Base-by-base conservation (phyloP, 257 asterid species). In the Nicotiana tomentosiformis region DNA sequence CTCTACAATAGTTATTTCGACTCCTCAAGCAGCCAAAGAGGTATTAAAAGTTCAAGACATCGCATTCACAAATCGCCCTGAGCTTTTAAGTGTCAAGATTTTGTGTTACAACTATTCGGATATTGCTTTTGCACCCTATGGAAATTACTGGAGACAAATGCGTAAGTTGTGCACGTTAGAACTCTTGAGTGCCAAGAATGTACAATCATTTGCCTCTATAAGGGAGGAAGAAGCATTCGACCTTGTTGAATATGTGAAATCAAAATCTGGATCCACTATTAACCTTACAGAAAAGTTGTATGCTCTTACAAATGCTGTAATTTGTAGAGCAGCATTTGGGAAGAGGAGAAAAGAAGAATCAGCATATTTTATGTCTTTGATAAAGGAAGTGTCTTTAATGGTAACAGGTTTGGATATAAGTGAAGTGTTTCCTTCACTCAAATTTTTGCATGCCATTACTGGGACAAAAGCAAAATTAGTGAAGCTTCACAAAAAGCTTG, bases 381-480 rank as follows among this genome's bases (percentile, higher is more conserved):
- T 70, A 11, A 43, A 70, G 35, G 58, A 70, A 20, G 0, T 43
- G 4, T 70, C 78, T 2, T 70, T 43, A 11, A 70, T 70, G 78
- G 0, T 20, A 20, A 43, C 78, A 43, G 78, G 78, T 39, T 69
- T 69, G 32, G 77, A 69, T 55, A 39, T 39, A n/a, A 69, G 57
- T 39, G 77, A 69, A 20, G 77, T 69, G 57, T 69, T 69, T 69
- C 78, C 78, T 69, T 69, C 78, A 5, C 57, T 69, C n/a, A 69
- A 69, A 26, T 39, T 69, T 2, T 8, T 69, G 3, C 57, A 39
- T 18, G 33, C 4, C 10, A 39, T 69, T 39, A 39, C 33, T n/a
- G 58, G 78, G 0, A 39, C 57, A 4, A 69, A 69, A 5, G 33
- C 29, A 69, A 69, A 69, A 69, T 10, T 69, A 69, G 14, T 69